Percentiles rank a stretch among this genome's conserved stretches.
These are phyloP conservation scores for Cruciata laevipes DNA, from an alignment of 257 asterid genomes.

Conservation along the genomic window DNA sequence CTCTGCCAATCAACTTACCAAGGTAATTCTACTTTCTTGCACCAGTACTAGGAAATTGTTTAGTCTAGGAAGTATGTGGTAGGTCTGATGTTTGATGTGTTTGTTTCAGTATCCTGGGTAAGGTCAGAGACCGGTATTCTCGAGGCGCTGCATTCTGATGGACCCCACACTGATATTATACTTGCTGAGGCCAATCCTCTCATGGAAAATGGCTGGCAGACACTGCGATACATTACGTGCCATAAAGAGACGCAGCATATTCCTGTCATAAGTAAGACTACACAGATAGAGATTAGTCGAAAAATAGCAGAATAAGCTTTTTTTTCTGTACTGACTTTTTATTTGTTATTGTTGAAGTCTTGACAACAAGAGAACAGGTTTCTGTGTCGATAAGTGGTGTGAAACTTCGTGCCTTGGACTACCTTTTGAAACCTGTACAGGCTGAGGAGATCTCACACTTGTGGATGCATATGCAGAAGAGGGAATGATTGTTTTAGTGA, in stretches of 20 bases:
- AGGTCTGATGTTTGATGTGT: background rate
- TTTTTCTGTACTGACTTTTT: background rate
- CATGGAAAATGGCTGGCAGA: constrained; percentile 42
- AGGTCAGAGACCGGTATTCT: constrained; percentile 37
- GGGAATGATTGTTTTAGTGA: background rate
- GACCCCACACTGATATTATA: constrained; percentile 44
- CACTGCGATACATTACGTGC: constrained; percentile 45
- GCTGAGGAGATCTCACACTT: constrained; percentile 14
- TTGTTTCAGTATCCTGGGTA: constrained; percentile 47
- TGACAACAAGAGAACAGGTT: constrained; percentile 44
- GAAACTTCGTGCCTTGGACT: constrained; percentile 64
- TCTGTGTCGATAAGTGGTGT: constrained; percentile 42
- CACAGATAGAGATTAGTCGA: background rate
- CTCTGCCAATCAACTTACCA: constrained; percentile 54
- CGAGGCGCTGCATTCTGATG: constrained; percentile 36
- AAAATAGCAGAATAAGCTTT: background rate
- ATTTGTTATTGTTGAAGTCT: constrained; percentile 23
- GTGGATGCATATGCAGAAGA: constrained; percentile 5
- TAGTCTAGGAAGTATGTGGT: background rate
- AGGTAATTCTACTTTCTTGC: constrained; percentile 25
- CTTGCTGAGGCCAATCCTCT: constrained; percentile 48
- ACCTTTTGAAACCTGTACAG: constrained; percentile 60
- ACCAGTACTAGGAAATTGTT: too few species aligned
- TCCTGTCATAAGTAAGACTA: constrained; percentile 59
- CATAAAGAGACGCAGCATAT: constrained; percentile 32